Conservation (phyloP, 2,329 filamentous ascomycete species). For the Talaromyces funiculosus region DNA sequence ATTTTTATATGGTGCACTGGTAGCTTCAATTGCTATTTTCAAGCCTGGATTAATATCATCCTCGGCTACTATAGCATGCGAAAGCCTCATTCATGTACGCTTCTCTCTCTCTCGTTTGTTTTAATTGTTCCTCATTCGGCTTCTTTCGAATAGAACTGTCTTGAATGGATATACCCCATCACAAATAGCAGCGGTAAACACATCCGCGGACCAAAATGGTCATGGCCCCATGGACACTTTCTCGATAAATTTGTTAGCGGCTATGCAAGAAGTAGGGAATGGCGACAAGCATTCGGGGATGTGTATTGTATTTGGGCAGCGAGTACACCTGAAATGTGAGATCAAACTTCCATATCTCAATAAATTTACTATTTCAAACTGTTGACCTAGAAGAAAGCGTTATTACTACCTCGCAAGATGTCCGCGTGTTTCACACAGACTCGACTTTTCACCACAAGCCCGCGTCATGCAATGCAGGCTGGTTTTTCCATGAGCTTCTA, state of each 20-base stretch:
- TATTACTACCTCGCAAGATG: not conserved
- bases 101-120: too few species aligned
- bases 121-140: too few species aligned
- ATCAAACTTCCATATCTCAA: slow-evolving; percentile 12
- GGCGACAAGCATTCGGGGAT: slow-evolving; percentile 26
- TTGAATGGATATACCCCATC: too few species aligned
- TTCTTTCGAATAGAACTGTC: too few species aligned
- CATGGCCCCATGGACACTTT: slow-evolving; percentile 38
- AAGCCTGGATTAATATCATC: too few species aligned
- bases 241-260: slow-evolving; percentile 39
- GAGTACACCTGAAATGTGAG: slow-evolving; percentile 37
- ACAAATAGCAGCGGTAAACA: not conserved
- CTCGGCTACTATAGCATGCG: too few species aligned
- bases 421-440: not conserved
- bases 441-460: not conserved
- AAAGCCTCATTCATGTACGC: too few species aligned
- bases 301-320: slow-evolving; percentile 40
- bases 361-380: not conserved
- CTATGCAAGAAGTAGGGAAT: slow-evolving; percentile 26
- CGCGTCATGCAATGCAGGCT: not conserved
- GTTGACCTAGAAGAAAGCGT: not conserved
- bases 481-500: not conserved
- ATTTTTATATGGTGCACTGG: too few species aligned
- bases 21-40: too few species aligned
- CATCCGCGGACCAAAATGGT: not conserved